Conservation (phyloP, 176 grass and related monocot genomes). For the Bromus sterilis region DNA sequence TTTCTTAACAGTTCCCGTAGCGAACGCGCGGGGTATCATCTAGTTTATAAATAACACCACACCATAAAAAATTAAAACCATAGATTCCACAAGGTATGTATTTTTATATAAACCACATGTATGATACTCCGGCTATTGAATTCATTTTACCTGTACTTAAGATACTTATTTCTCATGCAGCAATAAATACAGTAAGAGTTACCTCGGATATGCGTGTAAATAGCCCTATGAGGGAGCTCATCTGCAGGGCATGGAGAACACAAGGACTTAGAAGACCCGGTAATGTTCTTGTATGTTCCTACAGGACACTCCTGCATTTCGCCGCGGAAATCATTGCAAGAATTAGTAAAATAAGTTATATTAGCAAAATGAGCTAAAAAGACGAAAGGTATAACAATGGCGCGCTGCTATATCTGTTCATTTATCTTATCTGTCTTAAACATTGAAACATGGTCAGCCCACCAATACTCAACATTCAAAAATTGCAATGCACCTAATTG, state of each 20-base stretch:
- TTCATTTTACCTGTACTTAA: not conserved
- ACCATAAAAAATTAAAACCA: not conserved
- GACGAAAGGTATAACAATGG: not conserved
- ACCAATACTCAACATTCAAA: not conserved
- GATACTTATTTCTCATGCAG: constrained; percentile 8
- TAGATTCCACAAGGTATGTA: not conserved
- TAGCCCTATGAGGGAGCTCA: constrained; percentile 73
- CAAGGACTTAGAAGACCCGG: constrained; percentile 73
- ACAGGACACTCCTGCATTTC: constrained; percentile 81
- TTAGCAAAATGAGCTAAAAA: constrained; percentile 8
- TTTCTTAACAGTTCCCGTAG: too few relatives aligned
- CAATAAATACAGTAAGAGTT: constrained; percentile 2
- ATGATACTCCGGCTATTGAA: not conserved
- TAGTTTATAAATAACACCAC: not conserved
- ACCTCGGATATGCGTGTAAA: constrained; percentile 72
- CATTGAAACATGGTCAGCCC: not conserved
- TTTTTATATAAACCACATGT: not conserved
- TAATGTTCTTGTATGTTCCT: constrained; percentile 97
- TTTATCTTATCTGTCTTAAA: constrained; percentile 3
- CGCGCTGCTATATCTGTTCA: not conserved
- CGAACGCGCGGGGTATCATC: too few relatives aligned
- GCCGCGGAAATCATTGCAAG: constrained; percentile 2
- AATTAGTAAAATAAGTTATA: constrained; percentile 13
- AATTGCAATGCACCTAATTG: not conserved
- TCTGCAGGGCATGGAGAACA: constrained; percentile 64